A percentile compares a stretch with the other conserved stretches of the same genome.
Evolutionary conservation across 352 stramenopile genomes (phyloP).

Genomic region (Phytophthora sp.): DNA sequence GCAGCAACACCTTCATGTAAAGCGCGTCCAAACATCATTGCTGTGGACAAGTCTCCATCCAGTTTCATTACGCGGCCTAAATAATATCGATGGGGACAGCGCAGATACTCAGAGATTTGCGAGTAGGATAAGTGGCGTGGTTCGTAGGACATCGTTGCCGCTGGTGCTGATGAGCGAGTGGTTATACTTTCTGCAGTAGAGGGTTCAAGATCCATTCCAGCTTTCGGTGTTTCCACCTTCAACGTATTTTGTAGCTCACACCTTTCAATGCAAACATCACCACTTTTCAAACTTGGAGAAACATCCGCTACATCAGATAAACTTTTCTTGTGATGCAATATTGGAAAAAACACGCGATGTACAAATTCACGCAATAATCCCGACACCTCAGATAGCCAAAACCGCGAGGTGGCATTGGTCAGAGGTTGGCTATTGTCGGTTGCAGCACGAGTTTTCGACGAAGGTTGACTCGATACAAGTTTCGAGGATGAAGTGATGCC

Average conservation of each 20-base stretch:
- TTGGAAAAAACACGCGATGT: slow-evolving; percentile 38
- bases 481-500: not conserved
- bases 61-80: slow-evolving; percentile 72
- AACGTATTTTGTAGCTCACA: too few relatives aligned
- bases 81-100: slow-evolving; percentile 84
- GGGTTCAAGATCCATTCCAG: not conserved
- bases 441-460: not conserved
- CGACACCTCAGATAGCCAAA: slow-evolving; percentile 23
- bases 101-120: slow-evolving; percentile 81
- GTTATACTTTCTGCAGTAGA: not conserved
- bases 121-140: slow-evolving; percentile 80
- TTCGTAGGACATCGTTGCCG: slow-evolving; percentile 36
- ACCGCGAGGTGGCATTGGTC: not conserved
- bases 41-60: slow-evolving; percentile 44
- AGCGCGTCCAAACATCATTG: slow-evolving; percentile 78
- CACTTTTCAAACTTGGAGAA: not conserved
- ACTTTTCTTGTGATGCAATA: slow-evolving; percentile 23
- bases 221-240: too few relatives aligned
- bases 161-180: not conserved
- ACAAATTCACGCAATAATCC: slow-evolving; percentile 27
- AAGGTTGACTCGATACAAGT: not conserved
- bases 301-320: not conserved
- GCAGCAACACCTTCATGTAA: slow-evolving; percentile 75
- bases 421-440: not conserved
- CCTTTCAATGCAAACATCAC: too few relatives aligned